phyloP scores from a whole-genome alignment of 1,284 basidiomycete species.

The Schizophyllum amplum region DNA sequence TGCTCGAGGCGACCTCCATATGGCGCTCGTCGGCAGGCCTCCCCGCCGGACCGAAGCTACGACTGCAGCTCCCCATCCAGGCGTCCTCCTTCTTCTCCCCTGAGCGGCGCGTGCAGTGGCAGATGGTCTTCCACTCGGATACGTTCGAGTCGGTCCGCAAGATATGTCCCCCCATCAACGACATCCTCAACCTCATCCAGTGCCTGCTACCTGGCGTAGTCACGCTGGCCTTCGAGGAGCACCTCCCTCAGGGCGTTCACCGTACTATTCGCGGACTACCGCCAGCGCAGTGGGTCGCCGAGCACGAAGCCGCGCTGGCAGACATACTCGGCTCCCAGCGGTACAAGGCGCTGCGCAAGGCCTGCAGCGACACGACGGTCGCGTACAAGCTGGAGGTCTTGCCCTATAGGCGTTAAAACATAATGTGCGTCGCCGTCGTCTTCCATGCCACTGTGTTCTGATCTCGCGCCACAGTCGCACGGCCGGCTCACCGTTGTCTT shows the following conservation, averaged over 20 bases:
- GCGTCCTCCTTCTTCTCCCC: slow-evolving; percentile 79
- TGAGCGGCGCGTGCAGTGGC: slow-evolving; percentile 74
- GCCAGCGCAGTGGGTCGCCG: slow-evolving; percentile 62
- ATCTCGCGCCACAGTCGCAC: too few species aligned
- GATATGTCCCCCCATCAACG: slow-evolving; percentile 66
- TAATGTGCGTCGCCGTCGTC: not conserved
- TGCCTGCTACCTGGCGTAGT: slow-evolving; percentile 76
- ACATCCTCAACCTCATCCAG: slow-evolving; percentile 69
- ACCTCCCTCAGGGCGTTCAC: slow-evolving; percentile 53
- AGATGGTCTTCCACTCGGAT: slow-evolving; percentile 81
- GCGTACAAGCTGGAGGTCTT: slow-evolving; percentile 64
- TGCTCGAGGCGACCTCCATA: slow-evolving; percentile 66
- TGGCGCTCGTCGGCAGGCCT: slow-evolving; percentile 67
- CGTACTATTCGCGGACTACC: slow-evolving; percentile 73
- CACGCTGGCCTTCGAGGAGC: slow-evolving; percentile 67
- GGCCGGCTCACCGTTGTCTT: not conserved
- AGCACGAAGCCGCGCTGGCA: slow-evolving; percentile 53
- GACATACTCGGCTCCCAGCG: slow-evolving; percentile 67
- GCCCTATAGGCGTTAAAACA: slow-evolving; percentile 29
- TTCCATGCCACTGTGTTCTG: too few species aligned
- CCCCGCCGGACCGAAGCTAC: slow-evolving; percentile 65
- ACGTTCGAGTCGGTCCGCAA: slow-evolving; percentile 73
- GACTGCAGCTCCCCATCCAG: slow-evolving; percentile 63
- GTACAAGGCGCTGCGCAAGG: slow-evolving; percentile 61
- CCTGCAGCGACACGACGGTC: slow-evolving; percentile 58